phyloP scores from a whole-genome alignment of 2,329 filamentous ascomycete genomes.

The Neofusicoccum cordaticola region DNA sequence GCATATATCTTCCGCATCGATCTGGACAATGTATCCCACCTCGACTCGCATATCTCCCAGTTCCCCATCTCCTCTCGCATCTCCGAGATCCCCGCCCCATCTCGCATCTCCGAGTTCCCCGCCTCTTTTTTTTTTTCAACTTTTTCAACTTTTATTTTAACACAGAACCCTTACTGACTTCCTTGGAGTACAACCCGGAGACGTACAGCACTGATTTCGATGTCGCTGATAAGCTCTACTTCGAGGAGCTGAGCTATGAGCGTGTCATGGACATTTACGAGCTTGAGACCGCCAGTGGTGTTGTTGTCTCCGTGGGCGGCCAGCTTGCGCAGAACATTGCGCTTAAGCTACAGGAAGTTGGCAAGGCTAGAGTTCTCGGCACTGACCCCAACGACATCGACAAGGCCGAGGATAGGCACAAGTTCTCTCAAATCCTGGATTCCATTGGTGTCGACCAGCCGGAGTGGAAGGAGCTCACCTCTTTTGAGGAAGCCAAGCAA shows the following conservation, averaged over 20 bases:
- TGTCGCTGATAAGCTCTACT: conserved; percentile 86
- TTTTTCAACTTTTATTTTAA: neutral
- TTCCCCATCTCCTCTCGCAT: conserved; percentile 4
- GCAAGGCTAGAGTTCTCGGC: conserved; percentile 85
- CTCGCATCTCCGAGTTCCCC: too few relatives aligned
- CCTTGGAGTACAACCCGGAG: conserved; percentile 65
- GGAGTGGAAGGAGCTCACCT: conserved; percentile 95
- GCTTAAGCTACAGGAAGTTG: conserved; percentile 85
- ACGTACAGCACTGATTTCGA: conserved; percentile 85
- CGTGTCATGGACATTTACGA: conserved; percentile 99
- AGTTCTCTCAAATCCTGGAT: conserved; percentile 96
- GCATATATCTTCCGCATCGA: neutral
- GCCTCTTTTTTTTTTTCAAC: too few relatives aligned
- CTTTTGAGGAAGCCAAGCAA: conserved; percentile 77
- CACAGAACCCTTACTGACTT: conserved; percentile 18
- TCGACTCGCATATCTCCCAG: neutral
- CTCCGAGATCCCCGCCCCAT: neutral
- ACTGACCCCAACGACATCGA: conserved; percentile 94
- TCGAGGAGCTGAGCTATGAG: conserved; percentile 95
- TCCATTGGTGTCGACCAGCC: conserved; percentile 96
- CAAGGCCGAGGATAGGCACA: conserved; percentile 95
- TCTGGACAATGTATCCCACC: neutral
- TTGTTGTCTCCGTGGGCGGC: conserved; percentile 93
- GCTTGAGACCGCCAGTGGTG: conserved; percentile 77
- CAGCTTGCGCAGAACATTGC: conserved; percentile 98